Conservation (phyloP, 2,329 filamentous ascomycete species). For the Cordyceps cicadae region DNA sequence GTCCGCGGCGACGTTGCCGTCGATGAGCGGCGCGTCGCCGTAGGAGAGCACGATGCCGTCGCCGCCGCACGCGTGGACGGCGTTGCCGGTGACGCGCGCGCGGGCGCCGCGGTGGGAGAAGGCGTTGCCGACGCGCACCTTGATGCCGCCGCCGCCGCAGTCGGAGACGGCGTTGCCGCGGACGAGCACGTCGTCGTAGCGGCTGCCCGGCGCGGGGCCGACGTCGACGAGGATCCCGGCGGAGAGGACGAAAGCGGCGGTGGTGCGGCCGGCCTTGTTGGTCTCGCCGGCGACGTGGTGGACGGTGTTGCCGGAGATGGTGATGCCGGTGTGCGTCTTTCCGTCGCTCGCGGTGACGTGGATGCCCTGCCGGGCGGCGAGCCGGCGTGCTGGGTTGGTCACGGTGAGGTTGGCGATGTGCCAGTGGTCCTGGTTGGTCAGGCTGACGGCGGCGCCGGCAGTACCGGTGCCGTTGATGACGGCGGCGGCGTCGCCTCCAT, state of each 20-base stretch:
- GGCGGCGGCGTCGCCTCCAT: constrained; percentile 13
- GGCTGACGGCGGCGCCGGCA: constrained; percentile 14
- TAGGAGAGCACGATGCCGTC: constrained; percentile 19
- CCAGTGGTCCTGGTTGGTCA: constrained; percentile 20
- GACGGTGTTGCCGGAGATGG: constrained; percentile 17
- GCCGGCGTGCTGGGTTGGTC: constrained; percentile 14
- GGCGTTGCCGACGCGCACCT: constrained; percentile 17
- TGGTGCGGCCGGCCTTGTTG: constrained; percentile 15
- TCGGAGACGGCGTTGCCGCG: constrained; percentile 17
- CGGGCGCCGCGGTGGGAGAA: constrained; percentile 15
- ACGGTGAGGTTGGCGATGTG: constrained; percentile 16
- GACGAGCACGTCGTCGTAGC: constrained; percentile 18
- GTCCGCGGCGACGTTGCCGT: constrained; percentile 18
- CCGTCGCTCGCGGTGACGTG: constrained; percentile 17
- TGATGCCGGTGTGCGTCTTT: constrained; percentile 17
- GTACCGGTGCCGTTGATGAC: constrained; percentile 18
- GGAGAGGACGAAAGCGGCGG: constrained; percentile 16
- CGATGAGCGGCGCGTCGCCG: constrained; percentile 16
- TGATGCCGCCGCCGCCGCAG: constrained; percentile 21
- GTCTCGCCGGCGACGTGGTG: constrained; percentile 19
- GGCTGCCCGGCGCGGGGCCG: constrained; percentile 13
- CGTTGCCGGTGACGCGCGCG: constrained; percentile 16
- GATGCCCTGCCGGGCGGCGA: constrained; percentile 17
- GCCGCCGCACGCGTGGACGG: constrained; percentile 17
- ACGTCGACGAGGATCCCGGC: constrained; percentile 16